Evolutionary conservation across 331 rosid species (phyloP), one percentile per base, ranked within the genome.

Genomic region (Malus hybrid): DNA sequence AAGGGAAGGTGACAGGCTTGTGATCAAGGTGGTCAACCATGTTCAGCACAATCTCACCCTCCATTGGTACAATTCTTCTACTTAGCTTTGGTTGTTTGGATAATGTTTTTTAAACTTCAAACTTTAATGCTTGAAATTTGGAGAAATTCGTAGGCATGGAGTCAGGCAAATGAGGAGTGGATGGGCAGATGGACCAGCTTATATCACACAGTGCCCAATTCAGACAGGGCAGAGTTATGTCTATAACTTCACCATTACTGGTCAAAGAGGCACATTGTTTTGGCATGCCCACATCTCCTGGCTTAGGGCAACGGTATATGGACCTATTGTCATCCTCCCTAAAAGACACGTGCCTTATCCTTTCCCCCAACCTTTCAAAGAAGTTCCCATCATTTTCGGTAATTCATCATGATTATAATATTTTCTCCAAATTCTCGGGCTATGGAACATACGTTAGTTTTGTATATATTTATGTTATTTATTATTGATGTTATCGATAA

Each of bases 141-240:
- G 70, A 69, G 61, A 32, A n/a, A 57, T 19, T 42, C 7, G 24
- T 60, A 88, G 98, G 96, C 96, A 90, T 19, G 94, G 96, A 62
- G 28, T 88, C 34, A 80, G 88, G 29, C 96, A 93, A 80, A 0
- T 85, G 53, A 86, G 68, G 72, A 93, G 88, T 72, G 95, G 86
- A 44, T 93, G 96, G 98, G 96, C 96, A n/a, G 96, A 93, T 63
- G 98, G 94, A 62, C 97, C 97, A 3, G 89, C 97, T 5, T 93
- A 93, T 64, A 81, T 92, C 58, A 90, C 96, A 5, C 95, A 93
- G 68, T 90, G 96, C 48, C 96, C 96, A 22, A 90, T 93, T 80
- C 96, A 82, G 16, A 81, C 85, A 11, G 93, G 96, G 7, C 89
- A 89, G 66, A 75, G 34, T 64, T 90, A 52, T 83, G 80, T 87